A percentile compares a stretch with the other conserved stretches of the same genome.
phyloP scores from a whole-genome alignment of 2,329 filamentous ascomycete genomes.

The Colletotrichum cuscutae region DNA sequence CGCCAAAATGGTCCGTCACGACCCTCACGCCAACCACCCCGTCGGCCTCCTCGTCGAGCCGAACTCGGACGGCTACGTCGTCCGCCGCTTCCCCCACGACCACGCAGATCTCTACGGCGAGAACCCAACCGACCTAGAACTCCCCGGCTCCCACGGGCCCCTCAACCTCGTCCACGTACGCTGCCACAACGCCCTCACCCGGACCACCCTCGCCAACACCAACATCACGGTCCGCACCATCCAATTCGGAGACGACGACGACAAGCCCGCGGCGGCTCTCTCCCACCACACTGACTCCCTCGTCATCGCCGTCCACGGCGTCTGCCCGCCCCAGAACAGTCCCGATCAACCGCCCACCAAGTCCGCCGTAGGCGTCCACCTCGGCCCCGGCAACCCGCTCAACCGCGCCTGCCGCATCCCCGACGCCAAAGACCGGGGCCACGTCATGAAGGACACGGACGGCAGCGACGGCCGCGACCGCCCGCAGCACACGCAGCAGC shows the following conservation, averaged over 20 bases:
- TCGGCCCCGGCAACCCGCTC: neutral
- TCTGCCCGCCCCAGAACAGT: constrained; percentile 2
- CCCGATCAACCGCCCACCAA: constrained; percentile 1
- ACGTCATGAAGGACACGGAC: constrained; percentile 10
- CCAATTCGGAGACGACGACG: too few species aligned
- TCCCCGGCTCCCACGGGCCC: neutral
- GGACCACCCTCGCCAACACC: neutral
- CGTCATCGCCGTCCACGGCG: constrained; percentile 8
- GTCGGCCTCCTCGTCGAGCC: constrained; percentile 8
- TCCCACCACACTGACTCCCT: constrained; percentile 9
- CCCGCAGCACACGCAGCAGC: constrained; percentile 13
- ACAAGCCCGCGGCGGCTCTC: neutral
- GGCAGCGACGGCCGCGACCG: constrained; percentile 6
- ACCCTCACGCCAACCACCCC: neutral
- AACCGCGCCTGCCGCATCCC: constrained; percentile 9
- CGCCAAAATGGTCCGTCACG: neutral
- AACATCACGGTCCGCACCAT: too few species aligned
- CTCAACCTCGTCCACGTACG: constrained; percentile 1
- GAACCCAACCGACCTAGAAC: neutral
- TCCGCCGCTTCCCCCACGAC: constrained; percentile 12
- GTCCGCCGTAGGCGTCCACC: constrained; percentile 8
- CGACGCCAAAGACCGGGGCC: neutral
- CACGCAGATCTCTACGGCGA: neutral
- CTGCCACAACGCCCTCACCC: constrained; percentile 1
- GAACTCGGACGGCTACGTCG: neutral